Conservation (phyloP, 805 yeast genomes). For the Candida quercuum region DNA sequence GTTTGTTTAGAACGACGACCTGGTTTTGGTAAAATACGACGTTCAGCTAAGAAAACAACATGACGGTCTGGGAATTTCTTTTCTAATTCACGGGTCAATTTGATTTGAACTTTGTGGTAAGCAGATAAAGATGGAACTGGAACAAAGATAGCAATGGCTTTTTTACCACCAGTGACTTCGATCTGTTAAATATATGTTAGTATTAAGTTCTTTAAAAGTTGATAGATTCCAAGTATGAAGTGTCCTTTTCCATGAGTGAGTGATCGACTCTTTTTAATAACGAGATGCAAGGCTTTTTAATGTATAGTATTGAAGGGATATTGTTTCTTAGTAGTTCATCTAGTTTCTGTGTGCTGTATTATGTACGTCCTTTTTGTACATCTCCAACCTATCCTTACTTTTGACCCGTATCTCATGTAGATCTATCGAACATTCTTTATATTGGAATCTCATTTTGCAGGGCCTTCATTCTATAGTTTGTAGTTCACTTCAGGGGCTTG, state of each 20-base stretch:
- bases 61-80: constrained; percentile 99
- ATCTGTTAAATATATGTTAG: constrained; percentile 38
- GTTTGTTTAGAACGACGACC: constrained; percentile 88
- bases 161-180: constrained; percentile 97
- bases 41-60: constrained; percentile 98
- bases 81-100: constrained; percentile 98
- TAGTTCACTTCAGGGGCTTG: not conserved
- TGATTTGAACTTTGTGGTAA: constrained; percentile 96
- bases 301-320: not conserved
- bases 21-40: constrained; percentile 99
- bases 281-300: too few species aligned
- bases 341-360: not conserved
- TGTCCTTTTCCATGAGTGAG: too few species aligned
- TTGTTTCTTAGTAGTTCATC: not conserved
- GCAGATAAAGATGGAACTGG: constrained; percentile 91
- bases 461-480: too few species aligned
- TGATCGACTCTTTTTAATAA: too few species aligned
- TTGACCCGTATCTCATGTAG: too few species aligned
- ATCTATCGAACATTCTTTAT: too few species aligned
- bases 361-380: too few species aligned
- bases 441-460: too few species aligned
- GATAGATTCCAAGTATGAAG: not conserved
- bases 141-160: constrained; percentile 96
- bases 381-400: too few species aligned
- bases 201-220: constrained; percentile 4